Conservation (phyloP, 2,329 filamentous ascomycete species). For the Penicillium sp. region DNA sequence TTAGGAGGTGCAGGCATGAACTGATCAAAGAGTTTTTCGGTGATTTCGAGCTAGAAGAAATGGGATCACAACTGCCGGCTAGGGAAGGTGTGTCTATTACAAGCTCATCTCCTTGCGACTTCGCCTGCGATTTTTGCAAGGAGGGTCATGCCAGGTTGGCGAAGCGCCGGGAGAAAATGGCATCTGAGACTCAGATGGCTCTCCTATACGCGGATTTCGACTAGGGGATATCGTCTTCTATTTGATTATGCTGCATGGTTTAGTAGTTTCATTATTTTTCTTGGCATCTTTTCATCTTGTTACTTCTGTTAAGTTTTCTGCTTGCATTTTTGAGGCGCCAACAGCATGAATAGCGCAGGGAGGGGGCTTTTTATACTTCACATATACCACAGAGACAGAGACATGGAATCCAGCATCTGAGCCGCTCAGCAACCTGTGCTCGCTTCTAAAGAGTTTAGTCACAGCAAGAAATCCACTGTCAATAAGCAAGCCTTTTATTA, state of each 20-base stretch:
- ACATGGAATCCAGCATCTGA: neutral
- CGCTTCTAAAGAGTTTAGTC: neutral
- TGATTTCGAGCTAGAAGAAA: slow-evolving; percentile 50
- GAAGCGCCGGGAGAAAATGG: slow-evolving; percentile 52
- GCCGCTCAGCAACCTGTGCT: neutral
- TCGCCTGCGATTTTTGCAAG: slow-evolving; percentile 78
- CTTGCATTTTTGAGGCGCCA: neutral
- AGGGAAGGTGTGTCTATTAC: slow-evolving; percentile 1
- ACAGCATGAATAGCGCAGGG: neutral
- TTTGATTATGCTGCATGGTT: neutral
- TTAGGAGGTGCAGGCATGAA: slow-evolving; percentile 70
- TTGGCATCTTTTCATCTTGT: neutral
- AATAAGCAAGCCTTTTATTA: slow-evolving; percentile 8
- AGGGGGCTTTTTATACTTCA: neutral
- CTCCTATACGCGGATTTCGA: slow-evolving; percentile 7
- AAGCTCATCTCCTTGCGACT: slow-evolving; percentile 60
- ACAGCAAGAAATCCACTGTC: neutral
- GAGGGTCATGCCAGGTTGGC: slow-evolving; percentile 59
- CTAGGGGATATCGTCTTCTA: neutral
- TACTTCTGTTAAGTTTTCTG: neutral
- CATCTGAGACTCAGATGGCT: slow-evolving; percentile 17
- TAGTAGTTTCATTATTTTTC: neutral
- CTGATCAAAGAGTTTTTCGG: slow-evolving; percentile 77
- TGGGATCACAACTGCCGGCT: slow-evolving; percentile 27
- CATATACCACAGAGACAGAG: neutral